These are phyloP conservation scores for Tulasnella sp. DNA, from an alignment of 768 basidiomycete species.

Conservation along the genomic window DNA sequence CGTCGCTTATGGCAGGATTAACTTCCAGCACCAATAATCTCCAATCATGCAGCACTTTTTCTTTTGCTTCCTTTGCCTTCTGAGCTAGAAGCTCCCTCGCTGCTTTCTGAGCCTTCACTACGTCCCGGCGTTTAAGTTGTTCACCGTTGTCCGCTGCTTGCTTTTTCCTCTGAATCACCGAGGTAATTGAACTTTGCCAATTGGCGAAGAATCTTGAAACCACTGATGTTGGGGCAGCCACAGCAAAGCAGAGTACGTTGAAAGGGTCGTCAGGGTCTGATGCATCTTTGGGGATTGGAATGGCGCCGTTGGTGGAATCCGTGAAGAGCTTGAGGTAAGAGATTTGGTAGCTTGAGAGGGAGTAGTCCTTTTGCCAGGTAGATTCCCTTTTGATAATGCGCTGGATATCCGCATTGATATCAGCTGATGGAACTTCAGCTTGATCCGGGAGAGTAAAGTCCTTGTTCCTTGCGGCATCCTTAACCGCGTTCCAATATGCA, in stretches of 20 bases:
- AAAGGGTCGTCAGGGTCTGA: constrained; percentile 1
- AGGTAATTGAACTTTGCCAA: neutral
- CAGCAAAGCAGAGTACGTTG: constrained; percentile 10
- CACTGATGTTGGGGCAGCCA: neutral
- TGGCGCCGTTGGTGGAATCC: constrained; percentile 6
- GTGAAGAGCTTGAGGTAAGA: constrained; percentile 10
- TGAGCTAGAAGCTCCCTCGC: constrained; percentile 31
- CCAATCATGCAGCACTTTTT: constrained; percentile 55
- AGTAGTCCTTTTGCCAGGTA: constrained; percentile 10
- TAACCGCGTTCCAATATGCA: constrained; percentile 47
- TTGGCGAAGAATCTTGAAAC: constrained; percentile 3
- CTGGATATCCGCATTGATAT: too few species aligned
- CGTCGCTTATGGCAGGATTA: constrained; percentile 37
- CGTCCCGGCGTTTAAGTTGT: constrained; percentile 31
- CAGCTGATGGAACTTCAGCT: too few species aligned
- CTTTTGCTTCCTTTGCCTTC: constrained; percentile 51
- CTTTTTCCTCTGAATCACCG: neutral
- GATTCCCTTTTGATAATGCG: too few species aligned
- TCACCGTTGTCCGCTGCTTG: constrained; percentile 20
- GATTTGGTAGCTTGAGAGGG: constrained; percentile 1
- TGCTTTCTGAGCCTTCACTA: constrained; percentile 26
- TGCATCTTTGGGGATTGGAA: neutral
- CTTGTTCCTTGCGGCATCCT: constrained; percentile 34
- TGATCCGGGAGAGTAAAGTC: constrained; percentile 16
- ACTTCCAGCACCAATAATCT: constrained; percentile 39